A percentile compares a stretch with the other conserved stretches of the same genome.
Conservation (phyloP, 306 rosid species). For the Casuarina cunninghamiana region DNA sequence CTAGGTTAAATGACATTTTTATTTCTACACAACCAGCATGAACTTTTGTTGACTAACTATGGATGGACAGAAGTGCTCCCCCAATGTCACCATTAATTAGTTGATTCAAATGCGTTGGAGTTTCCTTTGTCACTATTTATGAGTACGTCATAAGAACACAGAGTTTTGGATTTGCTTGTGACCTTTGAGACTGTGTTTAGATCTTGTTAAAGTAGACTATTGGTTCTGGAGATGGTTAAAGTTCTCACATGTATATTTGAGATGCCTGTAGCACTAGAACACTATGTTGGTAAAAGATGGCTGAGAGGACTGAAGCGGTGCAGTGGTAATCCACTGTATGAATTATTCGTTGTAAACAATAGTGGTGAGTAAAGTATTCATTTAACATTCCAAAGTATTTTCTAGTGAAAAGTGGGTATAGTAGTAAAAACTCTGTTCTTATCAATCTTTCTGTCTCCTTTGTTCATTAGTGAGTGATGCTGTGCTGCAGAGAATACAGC, state of each 20-base stretch:
- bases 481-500: background rate
- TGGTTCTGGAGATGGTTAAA: background rate
- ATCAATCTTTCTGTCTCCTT: background rate
- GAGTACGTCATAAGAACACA: background rate
- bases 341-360: too few relatives aligned
- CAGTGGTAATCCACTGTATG: too few relatives aligned
- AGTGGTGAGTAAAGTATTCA: background rate
- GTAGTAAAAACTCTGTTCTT: slow-evolving; percentile 4
- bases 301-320: too few relatives aligned
- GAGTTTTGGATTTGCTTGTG: background rate
- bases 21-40: background rate
- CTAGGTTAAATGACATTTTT: too few relatives aligned
- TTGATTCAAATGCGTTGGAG: background rate
- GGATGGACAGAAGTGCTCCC: background rate
- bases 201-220: background rate
- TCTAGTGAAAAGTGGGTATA: slow-evolving; percentile 6
- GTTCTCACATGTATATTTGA: background rate
- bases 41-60: background rate
- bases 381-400: background rate
- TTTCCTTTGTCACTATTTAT: background rate
- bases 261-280: background rate
- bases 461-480: slow-evolving; percentile 11
- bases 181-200: background rate
- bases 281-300: background rate
- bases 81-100: background rate